Evolutionary conservation across 2,329 filamentous ascomycete species (phyloP), one percentile per base, ranked within the genome.

Genomic region (Sporothrix mexicana): DNA sequence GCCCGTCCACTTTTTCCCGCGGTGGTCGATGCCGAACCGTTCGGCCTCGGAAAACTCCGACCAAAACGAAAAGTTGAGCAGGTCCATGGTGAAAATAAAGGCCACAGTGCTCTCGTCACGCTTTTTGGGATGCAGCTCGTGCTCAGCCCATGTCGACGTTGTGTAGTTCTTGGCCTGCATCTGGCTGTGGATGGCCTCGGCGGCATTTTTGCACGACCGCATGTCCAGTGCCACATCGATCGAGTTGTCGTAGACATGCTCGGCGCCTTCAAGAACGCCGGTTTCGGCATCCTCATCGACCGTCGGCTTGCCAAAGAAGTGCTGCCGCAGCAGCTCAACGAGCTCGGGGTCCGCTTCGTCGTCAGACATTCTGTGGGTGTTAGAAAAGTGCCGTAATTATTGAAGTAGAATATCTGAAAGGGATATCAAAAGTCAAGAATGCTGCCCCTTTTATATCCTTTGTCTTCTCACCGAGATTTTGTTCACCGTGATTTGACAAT

Each of bases 1-100:
- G 3, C 96, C 96, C 0, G 94, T 98, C 94, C 94, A 98, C 73
- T 83, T 89, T 81, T 89, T 91, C 41, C 90, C 94, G 62, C 87
- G 88, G 81, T 98, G 98, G 73, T 93, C 91, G 57, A 99, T 88
- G 10, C 92, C 88, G 80, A 95, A 99, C 12, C 94, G 87, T 77
- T 95, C 90, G 5, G 90, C 86, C 12, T 92, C 90, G 0, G 85
- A 81, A 61, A 82, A 79, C 70, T 93, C 91, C 15, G 93, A 97
- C 96, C 96, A 99, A 81, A 99, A 99, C 25, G 92, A 97, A 80
- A 98, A 99, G 80, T 99, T 99, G 69, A 99, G 84, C 41, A 99
- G 82, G 80, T 99, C 96, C 94, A 99, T 97, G 23, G 93, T 94
- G 80, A 99, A 98, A 78, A 99, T 95, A 80, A 99, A 98, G 75